Evolutionary conservation across 306 rosid genomes (phyloP), one percentile per base, ranked within the genome.

Genomic region (Malus sylvestris): DNA sequence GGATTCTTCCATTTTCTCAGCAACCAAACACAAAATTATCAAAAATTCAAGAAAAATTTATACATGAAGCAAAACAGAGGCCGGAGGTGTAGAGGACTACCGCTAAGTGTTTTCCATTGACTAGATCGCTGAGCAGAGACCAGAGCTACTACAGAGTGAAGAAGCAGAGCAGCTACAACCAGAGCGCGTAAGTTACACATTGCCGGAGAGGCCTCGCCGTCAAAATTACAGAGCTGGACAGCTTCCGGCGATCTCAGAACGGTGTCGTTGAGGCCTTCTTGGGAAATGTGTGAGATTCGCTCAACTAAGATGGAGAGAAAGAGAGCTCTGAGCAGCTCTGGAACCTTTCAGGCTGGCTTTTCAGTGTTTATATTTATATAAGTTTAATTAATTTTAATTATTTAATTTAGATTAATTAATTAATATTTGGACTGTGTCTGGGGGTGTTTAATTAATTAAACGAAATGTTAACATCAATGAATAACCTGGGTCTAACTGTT

Each of bases 111-210:
- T 25, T 82, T 78, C 98, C 96, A 95, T 32, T 5, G 70, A 76
- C 63, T 40, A 83, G 97, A 89, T 89, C 92, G 80, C 92, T 89
- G 90, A 86, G 97, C 97, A 45, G 91, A 88, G 66, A 90, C 97
- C 67, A 79, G 79, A 42, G 81, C 75, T 19, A 84, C 66, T 4
- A 78, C 58, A 11, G 76, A 84, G 76, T 82, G 83, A 49, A 91
- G 87, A 72, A 87, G 76, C n/a, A 88, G 80, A 68, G 71, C 42
- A 6, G 87, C 81, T 14, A 83, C 30, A 64, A 71, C 42, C 19
- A 77, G 67, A 84, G 88, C 81, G 88, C 94, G 87, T 71, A 87
- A 81, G 73, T 69, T 83, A 86, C 85, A 82, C 98, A 94, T 91
- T 78, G 81, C 85, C 72, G 81, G 74, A 73, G 68, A 67, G 38